These are phyloP conservation scores for Globisporangium okanoganense DNA, from an alignment of 352 stramenopile species.

Conservation along the genomic window DNA sequence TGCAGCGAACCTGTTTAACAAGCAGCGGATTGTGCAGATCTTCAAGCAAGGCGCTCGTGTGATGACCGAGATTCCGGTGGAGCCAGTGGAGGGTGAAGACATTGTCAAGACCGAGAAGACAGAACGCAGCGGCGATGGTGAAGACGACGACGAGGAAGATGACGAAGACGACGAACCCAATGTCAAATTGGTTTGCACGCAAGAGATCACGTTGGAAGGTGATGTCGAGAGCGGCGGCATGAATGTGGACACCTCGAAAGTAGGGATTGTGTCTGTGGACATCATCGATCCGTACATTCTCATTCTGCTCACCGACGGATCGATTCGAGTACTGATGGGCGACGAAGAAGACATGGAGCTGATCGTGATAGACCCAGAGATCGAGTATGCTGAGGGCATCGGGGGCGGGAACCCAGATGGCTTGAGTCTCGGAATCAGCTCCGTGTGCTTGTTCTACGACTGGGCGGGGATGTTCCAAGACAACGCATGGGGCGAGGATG, in stretches of 20 bases:
- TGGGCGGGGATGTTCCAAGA: conserved; percentile 80
- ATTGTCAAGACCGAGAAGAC: conserved; percentile 9
- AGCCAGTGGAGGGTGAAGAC: conserved; percentile 9
- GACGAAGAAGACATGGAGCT: conserved; percentile 81
- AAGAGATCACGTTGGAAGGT: conserved; percentile 80
- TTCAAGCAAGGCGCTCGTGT: conserved; percentile 81
- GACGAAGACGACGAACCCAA: conserved; percentile 54
- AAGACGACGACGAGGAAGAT: conserved; percentile 30
- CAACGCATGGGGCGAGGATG: conserved; percentile 53
- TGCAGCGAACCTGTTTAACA: conserved; percentile 75
- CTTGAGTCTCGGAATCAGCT: conserved; percentile 38
- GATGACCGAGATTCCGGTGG: conserved; percentile 67
- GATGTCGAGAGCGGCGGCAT: conserved; percentile 81
- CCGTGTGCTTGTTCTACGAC: conserved; percentile 80
- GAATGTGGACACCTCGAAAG: conserved; percentile 67
- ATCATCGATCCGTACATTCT: conserved; percentile 84
- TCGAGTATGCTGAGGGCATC: conserved; percentile 54
- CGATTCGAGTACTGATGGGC: conserved; percentile 74
- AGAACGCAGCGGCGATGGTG: conserved; percentile 26
- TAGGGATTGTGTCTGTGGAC: conserved; percentile 81
- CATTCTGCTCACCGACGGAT: conserved; percentile 74
- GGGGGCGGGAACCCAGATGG: conserved; percentile 21
- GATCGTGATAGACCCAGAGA: conserved; percentile 72
- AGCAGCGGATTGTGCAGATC: conserved; percentile 83
- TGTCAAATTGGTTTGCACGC: conserved; percentile 73